Base-by-base conservation (phyloP, 352 stramenopile genomes). In the Phytophthora meadii region DNA sequence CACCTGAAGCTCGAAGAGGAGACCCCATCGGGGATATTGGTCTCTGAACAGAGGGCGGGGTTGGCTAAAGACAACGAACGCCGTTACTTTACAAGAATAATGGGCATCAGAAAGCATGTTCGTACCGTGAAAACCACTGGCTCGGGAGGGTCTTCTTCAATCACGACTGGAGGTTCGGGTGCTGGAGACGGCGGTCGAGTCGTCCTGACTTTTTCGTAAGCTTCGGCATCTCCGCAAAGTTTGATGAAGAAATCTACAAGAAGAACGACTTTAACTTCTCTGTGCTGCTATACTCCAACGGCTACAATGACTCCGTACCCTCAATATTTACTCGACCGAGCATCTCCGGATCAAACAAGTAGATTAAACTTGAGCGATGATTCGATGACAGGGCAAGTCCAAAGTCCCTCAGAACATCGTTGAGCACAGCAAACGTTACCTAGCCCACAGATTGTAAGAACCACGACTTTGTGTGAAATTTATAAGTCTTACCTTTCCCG, bases 191-290 rank as follows among this genome's bases (percentile, higher is more conserved):
- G 41, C 8, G 36, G 30, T 25, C n/a, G 65, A 11, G 37, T n/a
- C 17, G 59, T 49, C 46, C 36, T 22, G 0, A 88, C 60, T 10
- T 59, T 70, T 24, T 78, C 60, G 51, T 88, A 87, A 17, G 72
- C 68, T n/a, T 91, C 84, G 3, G 72, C 70, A 39, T 90, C 82
- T 24, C 83, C 84, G 40, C 74, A 89, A 28, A 92, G 70, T 37
- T 89, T 91, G 58, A 89, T 76, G 46, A 93, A 92, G 46, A 92
- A 93, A 54, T 90, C 84, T 93, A 47, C 25, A 42, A 40, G 37
- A 27, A 22, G 37, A 42, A 8, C 30, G n/a, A 6, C 17, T 56
- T 10, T 47, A 14, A 15, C 54, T 34, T 34, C 28, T 34, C 28
- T 9, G 28, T 22, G 22, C 22, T 22, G 22, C 30, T 12, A 14